Conservation (phyloP, 345 rosid species). For the Eucalyptus cloeziana region DNA sequence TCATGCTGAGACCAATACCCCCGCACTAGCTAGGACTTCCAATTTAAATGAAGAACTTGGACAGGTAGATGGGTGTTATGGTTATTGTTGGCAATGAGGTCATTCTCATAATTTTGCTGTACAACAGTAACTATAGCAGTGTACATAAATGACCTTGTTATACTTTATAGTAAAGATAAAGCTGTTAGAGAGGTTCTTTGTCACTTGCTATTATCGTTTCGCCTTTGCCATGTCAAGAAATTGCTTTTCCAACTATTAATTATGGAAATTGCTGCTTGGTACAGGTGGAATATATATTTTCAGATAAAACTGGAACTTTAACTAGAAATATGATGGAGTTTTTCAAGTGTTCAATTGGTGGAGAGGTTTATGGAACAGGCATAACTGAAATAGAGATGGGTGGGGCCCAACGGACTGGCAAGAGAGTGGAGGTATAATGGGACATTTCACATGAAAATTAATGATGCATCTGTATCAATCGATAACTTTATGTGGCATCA, state of each 20-base stretch:
- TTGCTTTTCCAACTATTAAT: background rate
- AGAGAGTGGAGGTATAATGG: conserved; percentile 50
- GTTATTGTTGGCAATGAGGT: background rate
- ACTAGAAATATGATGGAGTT: conserved; percentile 99
- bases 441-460: background rate
- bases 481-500: background rate
- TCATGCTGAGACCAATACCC: conserved; percentile 83
- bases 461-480: background rate
- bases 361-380: conserved; percentile 87
- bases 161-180: background rate
- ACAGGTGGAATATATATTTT: conserved; percentile 97
- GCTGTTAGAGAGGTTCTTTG: background rate
- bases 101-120: background rate
- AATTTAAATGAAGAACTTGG: conserved; percentile 99
- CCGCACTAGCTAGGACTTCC: conserved; percentile 95
- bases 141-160: background rate
- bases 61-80: conserved; percentile 43
- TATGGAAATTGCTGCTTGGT: background rate
- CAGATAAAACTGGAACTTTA: conserved; percentile 98
- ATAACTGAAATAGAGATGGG: conserved; percentile 89
- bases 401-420: conserved; percentile 59
- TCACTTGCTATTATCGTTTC: background rate
- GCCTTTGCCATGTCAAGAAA: background rate
- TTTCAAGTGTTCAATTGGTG: conserved; percentile 98
- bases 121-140: background rate